phyloP scores from a whole-genome alignment of 2,329 filamentous ascomycete genomes.

The Ascochyta clinopodiicola region DNA sequence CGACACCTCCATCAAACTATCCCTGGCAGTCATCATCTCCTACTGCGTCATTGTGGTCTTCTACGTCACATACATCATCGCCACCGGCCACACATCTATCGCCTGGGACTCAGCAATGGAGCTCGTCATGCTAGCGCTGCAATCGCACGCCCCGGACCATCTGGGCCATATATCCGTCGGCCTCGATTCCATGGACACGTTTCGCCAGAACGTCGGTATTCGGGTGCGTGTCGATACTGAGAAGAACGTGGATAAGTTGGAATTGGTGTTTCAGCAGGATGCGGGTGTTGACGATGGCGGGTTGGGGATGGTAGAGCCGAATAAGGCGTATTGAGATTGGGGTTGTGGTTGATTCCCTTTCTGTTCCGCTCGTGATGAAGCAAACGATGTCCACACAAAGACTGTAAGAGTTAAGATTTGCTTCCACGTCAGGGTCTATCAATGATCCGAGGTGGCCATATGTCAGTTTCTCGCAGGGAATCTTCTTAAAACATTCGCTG shows the following conservation, averaged over 20 bases:
- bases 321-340: neutral
- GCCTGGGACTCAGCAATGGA: slow-evolving; percentile 24
- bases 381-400: no score
- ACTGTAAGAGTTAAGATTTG: no score
- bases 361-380: no score
- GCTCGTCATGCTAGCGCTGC: slow-evolving; percentile 22
- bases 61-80: slow-evolving; percentile 18
- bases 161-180: slow-evolving; percentile 16
- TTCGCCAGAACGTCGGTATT: slow-evolving; percentile 19
- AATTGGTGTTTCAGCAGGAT: slow-evolving; percentile 22
- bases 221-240: slow-evolving; percentile 6
- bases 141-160: slow-evolving; percentile 18
- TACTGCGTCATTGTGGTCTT: neutral
- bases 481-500: no score
- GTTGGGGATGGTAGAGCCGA: neutral
- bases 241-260: neutral
- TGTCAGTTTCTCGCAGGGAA: no score
- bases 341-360: no score
- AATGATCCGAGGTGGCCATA: no score
- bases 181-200: slow-evolving; percentile 19
- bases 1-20: no score
- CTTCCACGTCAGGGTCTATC: no score
- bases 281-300: neutral
- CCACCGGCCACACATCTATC: slow-evolving; percentile 18
- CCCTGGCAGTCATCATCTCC: no score